Evolutionary conservation across 106 monocot species (phyloP).

Genomic region (Apostasia shenzhenica): DNA sequence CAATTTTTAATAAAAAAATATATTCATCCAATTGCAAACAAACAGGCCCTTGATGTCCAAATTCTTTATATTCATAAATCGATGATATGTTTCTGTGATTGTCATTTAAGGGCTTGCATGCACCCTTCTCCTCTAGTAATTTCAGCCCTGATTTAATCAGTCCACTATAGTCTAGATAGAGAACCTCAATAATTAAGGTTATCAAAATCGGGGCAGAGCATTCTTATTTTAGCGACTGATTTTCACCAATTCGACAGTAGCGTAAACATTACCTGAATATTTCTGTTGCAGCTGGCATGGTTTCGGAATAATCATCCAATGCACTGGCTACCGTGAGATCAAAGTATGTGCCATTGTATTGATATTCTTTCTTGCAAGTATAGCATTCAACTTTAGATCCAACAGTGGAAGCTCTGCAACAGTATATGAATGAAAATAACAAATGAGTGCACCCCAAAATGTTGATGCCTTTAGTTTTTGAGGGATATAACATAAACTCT

Average conservation of each 20-base stretch:
- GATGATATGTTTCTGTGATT: no score
- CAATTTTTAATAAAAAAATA: no score
- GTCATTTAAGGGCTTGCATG: no score
- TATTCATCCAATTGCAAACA: no score
- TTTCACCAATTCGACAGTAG: neutral
- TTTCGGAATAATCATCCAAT: constrained; percentile 44
- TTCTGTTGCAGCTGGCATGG: constrained; percentile 54
- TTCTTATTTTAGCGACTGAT: neutral
- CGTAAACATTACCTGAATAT: constrained; percentile 49
- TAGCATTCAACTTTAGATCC: constrained; percentile 29
- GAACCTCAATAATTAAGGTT: neutral
- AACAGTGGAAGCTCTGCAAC: constrained; percentile 8
- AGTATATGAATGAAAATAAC: neutral
- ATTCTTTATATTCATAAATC: no score
- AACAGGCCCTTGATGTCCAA: no score
- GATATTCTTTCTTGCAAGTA: constrained; percentile 61
- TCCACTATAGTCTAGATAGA: neutral
- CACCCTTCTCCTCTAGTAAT: no score
- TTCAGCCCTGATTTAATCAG: no score
- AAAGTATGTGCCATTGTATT: constrained; percentile 40
- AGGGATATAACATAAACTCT: neutral
- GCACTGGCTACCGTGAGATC: constrained; percentile 61
- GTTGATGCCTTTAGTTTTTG: neutral
- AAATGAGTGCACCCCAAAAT: neutral
- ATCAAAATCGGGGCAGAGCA: no score